Percentiles rank a stretch among this genome's conserved stretches.
phyloP scores from a whole-genome alignment of 2,329 filamentous ascomycete genomes.

The Gaeumannomyces tritici region DNA sequence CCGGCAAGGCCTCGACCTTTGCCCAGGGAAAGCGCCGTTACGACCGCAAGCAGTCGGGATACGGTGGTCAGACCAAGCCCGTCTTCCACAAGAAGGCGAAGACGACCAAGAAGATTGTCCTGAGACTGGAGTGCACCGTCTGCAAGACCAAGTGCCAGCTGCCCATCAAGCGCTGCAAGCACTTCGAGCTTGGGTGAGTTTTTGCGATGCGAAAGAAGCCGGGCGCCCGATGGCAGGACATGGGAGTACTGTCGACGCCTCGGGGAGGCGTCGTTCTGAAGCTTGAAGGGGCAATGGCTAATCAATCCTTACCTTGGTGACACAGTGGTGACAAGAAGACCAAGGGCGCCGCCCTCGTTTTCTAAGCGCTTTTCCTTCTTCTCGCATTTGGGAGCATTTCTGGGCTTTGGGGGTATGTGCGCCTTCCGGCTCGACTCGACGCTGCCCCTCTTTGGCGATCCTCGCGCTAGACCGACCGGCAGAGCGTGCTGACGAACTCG shows the following conservation, averaged over 20 bases:
- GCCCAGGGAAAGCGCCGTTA: conserved; percentile 98
- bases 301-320: neutral
- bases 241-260: neutral
- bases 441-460: neutral
- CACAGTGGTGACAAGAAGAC: conserved; percentile 99
- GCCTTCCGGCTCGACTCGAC: neutral
- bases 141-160: conserved; percentile 99
- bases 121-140: conserved; percentile 91
- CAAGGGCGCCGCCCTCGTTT: conserved; percentile 99
- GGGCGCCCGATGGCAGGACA: neutral
- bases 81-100: conserved; percentile 99
- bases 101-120: conserved; percentile 99
- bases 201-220: neutral
- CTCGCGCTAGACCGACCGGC: neutral
- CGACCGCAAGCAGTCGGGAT: conserved; percentile 98
- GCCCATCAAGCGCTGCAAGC: conserved; percentile 99
- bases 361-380: conserved; percentile 53
- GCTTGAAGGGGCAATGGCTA: neutral
- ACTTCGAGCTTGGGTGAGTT: conserved; percentile 97
- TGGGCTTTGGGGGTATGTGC: conserved; percentile 4
- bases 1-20: conserved; percentile 25
- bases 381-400: conserved; percentile 3
- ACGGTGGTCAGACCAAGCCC: conserved; percentile 99
- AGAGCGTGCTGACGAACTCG: neutral
- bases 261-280: too few species aligned